Evolutionary conservation across 2,329 filamentous ascomycete genomes (phyloP).

Genomic region (Aspergillus sp.): DNA sequence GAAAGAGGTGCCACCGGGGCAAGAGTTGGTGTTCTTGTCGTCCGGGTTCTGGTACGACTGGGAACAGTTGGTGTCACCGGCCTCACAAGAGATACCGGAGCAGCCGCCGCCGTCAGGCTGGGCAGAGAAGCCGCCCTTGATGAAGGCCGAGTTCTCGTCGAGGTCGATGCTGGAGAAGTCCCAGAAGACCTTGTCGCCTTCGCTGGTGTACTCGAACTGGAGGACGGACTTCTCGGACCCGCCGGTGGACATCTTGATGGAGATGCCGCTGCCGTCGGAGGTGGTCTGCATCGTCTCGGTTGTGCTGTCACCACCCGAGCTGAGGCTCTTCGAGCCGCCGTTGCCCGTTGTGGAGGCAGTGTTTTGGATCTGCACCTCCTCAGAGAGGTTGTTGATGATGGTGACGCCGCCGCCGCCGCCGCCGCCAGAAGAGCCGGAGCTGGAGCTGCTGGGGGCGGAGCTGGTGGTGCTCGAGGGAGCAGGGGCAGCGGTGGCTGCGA

Average conservation of each 20-base stretch:
- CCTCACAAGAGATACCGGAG: slow-evolving; percentile 26
- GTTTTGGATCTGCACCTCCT: slow-evolving; percentile 2
- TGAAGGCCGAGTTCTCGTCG: slow-evolving; percentile 31
- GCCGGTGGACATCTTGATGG: slow-evolving; percentile 36
- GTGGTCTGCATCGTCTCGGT: background rate
- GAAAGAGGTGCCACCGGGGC: slow-evolving; percentile 26
- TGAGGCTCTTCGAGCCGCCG: background rate
- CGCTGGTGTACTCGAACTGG: slow-evolving; percentile 42
- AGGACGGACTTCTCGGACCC: slow-evolving; percentile 22
- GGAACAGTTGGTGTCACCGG: slow-evolving; percentile 33
- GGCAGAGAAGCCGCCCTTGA: slow-evolving; percentile 32
- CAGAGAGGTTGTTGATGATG: slow-evolving; percentile 8
- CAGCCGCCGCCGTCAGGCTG: slow-evolving; percentile 30
- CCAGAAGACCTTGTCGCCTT: slow-evolving; percentile 36
- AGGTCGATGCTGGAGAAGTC: slow-evolving; percentile 43
- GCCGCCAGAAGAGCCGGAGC: background rate
- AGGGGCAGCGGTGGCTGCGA: slow-evolving; percentile 1
- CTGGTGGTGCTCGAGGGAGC: background rate
- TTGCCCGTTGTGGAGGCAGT: background rate
- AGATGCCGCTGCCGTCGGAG: slow-evolving; percentile 26
- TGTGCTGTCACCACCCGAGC: background rate
- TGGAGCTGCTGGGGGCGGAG: background rate
- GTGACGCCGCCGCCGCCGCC: slow-evolving; percentile 1
- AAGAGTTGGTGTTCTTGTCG: slow-evolving; percentile 37
- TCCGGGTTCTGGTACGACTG: slow-evolving; percentile 36